These are phyloP conservation scores for Blastomyces emzantsi DNA, from an alignment of 2,329 filamentous ascomycete species.

Conservation along the genomic window DNA sequence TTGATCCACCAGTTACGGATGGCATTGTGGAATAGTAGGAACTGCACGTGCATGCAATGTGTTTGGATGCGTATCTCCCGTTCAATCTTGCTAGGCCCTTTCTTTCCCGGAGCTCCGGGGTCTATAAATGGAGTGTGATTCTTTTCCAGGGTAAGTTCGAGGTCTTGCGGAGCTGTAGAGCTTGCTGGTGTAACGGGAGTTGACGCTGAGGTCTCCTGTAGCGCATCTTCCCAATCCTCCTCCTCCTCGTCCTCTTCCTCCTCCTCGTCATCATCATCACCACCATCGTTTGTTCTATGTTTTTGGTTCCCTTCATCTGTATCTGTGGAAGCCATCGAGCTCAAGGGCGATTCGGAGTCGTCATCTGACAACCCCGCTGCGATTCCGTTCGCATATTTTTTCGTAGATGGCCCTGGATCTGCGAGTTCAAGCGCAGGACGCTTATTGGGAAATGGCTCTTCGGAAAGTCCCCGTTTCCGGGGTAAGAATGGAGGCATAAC, in stretches of 20 bases:
- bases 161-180: constrained; percentile 51
- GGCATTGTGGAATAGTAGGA: constrained; percentile 81
- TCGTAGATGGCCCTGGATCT: constrained; percentile 4
- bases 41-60: constrained; percentile 82
- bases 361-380: background rate
- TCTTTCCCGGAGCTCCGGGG: constrained; percentile 55
- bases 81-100: constrained; percentile 78
- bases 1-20: constrained; percentile 77
- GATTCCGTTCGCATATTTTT: background rate
- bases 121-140: constrained; percentile 51
- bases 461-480: constrained; percentile 6
- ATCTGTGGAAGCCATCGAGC: constrained; percentile 1
- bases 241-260: constrained; percentile 53
- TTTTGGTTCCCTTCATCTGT: constrained; percentile 13
- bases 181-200: constrained; percentile 30
- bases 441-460: constrained; percentile 3
- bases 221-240: constrained; percentile 52
- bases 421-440: background rate
- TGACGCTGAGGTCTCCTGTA: constrained; percentile 30
- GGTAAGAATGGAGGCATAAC: constrained; percentile 10
- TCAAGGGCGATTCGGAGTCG: constrained; percentile 7
- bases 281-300: constrained; percentile 54
- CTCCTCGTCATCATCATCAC: constrained; percentile 52
- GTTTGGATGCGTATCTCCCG: constrained; percentile 66
- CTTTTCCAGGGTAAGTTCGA: constrained; percentile 60